Evolutionary conservation across 2,329 filamentous ascomycete genomes (phyloP).

Genomic region (Sarocladium oryzae): DNA sequence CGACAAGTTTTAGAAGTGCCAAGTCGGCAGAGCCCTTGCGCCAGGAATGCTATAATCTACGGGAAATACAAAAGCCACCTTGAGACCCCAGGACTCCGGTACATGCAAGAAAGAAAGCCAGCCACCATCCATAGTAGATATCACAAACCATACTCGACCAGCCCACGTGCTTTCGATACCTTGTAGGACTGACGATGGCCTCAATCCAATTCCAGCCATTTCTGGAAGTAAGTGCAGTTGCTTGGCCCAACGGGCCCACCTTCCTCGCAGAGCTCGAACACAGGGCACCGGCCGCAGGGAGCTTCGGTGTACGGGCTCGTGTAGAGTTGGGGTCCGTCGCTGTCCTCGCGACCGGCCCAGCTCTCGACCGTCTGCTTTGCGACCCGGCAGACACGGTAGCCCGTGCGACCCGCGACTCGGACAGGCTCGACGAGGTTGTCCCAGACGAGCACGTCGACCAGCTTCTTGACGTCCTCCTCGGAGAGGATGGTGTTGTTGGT

Average conservation of each 20-base stretch:
- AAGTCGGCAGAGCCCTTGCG: neutral
- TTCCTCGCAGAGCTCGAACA: slow-evolving; percentile 87
- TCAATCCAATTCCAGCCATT: slow-evolving; percentile 61
- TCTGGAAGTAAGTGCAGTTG: slow-evolving; percentile 85
- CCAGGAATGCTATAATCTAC: slow-evolving; percentile 1
- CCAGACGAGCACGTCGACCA: slow-evolving; percentile 82
- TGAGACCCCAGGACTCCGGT: slow-evolving; percentile 1
- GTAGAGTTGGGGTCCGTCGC: slow-evolving; percentile 35
- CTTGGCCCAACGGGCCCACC: slow-evolving; percentile 84
- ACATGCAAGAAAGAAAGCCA: neutral
- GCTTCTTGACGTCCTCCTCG: slow-evolving; percentile 73
- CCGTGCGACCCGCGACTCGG: slow-evolving; percentile 40
- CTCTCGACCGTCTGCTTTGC: slow-evolving; percentile 36
- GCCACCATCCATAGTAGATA: neutral
- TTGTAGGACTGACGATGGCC: too few relatives aligned
- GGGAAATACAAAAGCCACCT: slow-evolving; percentile 1
- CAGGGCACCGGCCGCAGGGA: slow-evolving; percentile 86
- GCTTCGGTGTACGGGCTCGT: slow-evolving; percentile 77
- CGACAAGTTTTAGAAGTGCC: neutral
- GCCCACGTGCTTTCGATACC: too few relatives aligned
- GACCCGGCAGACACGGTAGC: slow-evolving; percentile 47
- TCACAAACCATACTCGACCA: too few relatives aligned
- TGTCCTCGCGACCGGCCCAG: slow-evolving; percentile 34
- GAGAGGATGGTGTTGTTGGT: slow-evolving; percentile 65
- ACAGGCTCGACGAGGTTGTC: slow-evolving; percentile 75